A percentile compares a stretch with the other conserved stretches of the same genome.
phyloP scores from a whole-genome alignment of 805 yeast genomes.

The Yarrowia bubula region DNA sequence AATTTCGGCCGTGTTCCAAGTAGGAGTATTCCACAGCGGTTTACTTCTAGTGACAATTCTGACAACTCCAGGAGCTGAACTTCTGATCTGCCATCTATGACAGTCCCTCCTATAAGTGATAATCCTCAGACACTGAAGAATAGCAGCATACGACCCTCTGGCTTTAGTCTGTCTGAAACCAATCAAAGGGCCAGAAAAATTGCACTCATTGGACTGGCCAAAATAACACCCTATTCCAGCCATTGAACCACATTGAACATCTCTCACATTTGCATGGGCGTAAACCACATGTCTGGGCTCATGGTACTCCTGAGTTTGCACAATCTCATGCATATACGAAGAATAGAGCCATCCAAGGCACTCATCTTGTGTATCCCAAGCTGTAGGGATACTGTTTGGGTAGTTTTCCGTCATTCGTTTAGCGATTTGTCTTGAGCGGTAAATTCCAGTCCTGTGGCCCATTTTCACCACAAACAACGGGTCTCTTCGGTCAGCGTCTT shows the following conservation, averaged over 20 bases:
- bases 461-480: neutral
- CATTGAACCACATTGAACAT: neutral
- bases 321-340: neutral
- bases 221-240: neutral
- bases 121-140: neutral
- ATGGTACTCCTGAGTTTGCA: neutral
- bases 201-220: neutral
- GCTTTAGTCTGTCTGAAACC: neutral
- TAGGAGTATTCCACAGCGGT: neutral
- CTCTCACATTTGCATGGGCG: neutral
- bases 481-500: neutral
- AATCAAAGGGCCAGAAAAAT: neutral
- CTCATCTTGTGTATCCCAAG: neutral
- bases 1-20: neutral
- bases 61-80: neutral
- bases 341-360: neutral
- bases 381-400: neutral
- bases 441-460: neutral
- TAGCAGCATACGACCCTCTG: neutral
- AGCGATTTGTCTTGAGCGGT: neutral
- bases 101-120: neutral
- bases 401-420: neutral
- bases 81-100: neutral
- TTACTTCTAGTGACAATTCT: neutral
- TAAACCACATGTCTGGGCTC: neutral